Base-by-base conservation (phyloP, 352 stramenopile species). In the Globisporangium iwayamae region DNA sequence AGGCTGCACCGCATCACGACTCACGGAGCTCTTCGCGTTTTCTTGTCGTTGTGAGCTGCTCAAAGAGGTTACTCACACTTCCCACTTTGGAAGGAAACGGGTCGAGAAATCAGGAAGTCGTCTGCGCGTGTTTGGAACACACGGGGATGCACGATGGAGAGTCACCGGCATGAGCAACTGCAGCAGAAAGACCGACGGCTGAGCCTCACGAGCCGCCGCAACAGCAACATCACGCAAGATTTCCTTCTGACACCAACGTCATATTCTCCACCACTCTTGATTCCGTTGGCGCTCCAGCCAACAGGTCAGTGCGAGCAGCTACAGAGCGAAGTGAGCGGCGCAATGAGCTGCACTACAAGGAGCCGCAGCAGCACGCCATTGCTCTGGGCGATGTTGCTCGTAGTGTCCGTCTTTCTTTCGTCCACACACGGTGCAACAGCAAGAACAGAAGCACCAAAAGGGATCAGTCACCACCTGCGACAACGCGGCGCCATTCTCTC, bases 311-410 rank as follows among this genome's bases (percentile, higher is more conserved):
- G 20, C 20, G 16, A 32, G 16, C 47, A 51, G 14, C 32, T 39
- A 9, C 14, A 4, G 6, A 56, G 11, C 50, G 50, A 22, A 7
- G 13, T 25, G 41, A 52, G n/a, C 22, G 4, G 45, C 25, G 4
- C 32, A 36, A 41, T 55, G 28, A 34, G 16, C 36, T 47, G 13
- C 16, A 38, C 18, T 16, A 28, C 11, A 30, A 34, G 22, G 32
- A 47, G 16, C 30, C 28, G 34, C 36, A n/a, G 18, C 48, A 28
- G 36, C 39, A 39, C 51, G 4, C 18, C 61, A 14, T 18, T 61
- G 41, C 30, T 62, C 53, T 67, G 52, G 54, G 54, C 61, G 30
- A 28, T 67, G 34, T n/a, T 63, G 30, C 53, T 67, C 30, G 30
- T 14, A 3, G 14, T 16, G 6, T 61, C 39, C 30, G 8, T 62